Percentiles rank a stretch among this genome's conserved stretches.
These are phyloP conservation scores for Dentipellis sp. DNA, from an alignment of 768 basidiomycete genomes.

Conservation along the genomic window DNA sequence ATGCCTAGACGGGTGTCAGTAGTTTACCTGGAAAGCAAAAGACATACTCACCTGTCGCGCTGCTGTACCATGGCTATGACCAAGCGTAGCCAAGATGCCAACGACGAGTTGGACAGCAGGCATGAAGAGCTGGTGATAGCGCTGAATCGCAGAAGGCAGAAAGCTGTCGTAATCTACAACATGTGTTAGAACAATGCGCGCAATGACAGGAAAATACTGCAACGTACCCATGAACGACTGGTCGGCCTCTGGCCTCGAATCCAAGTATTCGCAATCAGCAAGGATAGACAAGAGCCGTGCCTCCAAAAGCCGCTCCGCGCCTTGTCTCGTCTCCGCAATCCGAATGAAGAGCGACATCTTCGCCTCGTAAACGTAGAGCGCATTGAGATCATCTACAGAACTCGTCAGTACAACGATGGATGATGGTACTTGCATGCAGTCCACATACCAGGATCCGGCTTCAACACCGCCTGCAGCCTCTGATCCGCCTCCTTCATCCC, in stretches of 20 bases:
- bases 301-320: constrained; percentile 80
- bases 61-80: constrained; percentile 55
- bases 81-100: constrained; percentile 70
- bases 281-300: constrained; percentile 65
- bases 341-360: constrained; percentile 87
- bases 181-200: background rate
- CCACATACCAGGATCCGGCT: constrained; percentile 79
- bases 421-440: background rate
- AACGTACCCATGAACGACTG: constrained; percentile 70
- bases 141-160: constrained; percentile 76
- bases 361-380: constrained; percentile 90
- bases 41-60: constrained; percentile 49
- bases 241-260: constrained; percentile 76
- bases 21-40: background rate
- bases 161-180: constrained; percentile 75
- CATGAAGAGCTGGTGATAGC: constrained; percentile 87
- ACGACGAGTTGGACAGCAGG: constrained; percentile 78
- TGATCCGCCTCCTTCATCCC: constrained; percentile 78
- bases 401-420: background rate
- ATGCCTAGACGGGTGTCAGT: constrained; percentile 35
- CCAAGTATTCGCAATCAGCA: constrained; percentile 80
- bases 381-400: constrained; percentile 70
- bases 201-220: background rate
- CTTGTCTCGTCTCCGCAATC: constrained; percentile 72
- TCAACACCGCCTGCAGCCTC: constrained; percentile 65